Evolutionary conservation across 2,329 filamentous ascomycete genomes (phyloP), one percentile per base, ranked within the genome.

Genomic region (Daldinia sp.): DNA sequence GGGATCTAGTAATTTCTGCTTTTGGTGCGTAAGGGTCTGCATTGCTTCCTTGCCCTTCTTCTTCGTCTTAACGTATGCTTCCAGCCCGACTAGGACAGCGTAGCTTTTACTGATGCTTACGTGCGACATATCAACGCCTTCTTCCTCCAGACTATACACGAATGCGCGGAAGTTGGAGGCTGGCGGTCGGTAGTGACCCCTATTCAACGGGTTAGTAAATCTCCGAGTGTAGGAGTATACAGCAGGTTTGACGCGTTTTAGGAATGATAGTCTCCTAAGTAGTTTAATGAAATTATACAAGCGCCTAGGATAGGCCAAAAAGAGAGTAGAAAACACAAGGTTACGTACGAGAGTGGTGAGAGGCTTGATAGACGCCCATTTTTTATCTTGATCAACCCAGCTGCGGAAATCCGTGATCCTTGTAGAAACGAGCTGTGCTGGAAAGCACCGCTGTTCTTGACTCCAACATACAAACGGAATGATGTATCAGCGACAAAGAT

Each of bases 401-500:
- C 94, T 0, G 94, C 90, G 0, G 90, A 89, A 59, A 97, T 94
- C 12, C 94, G 89, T 9, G 90, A 87, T 26, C 94, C 94, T 69
- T 94, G 92, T 1, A 97, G 84, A 75, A 98, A 97, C 0, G 93
- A 96, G 12, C 91, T 94, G 79, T 97, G 94, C 75, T 97, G 94
- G 75, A 98, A 98, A 4, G 92, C 89, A 10, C 94, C 94, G 3
- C 90, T 91, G 78, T 92, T 89, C 76, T 98, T 97, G 82, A 97
- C 96, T 54, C 94, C 94, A 37, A 97, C 89, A 78, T 97, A 97
- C 0, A 97, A 84, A 0, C 92, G 89, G 78, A 94, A 96, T 0
- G 88, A 91, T 0, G 93, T 95, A 79, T 97, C 94, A 26, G 92
- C 91, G 6, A 94, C 94, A 75, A 97, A 98, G 71, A 97, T 97